Base-by-base conservation (phyloP, 495 filamentous ascomycete genomes). In the Parathielavia hyrcaniae region DNA sequence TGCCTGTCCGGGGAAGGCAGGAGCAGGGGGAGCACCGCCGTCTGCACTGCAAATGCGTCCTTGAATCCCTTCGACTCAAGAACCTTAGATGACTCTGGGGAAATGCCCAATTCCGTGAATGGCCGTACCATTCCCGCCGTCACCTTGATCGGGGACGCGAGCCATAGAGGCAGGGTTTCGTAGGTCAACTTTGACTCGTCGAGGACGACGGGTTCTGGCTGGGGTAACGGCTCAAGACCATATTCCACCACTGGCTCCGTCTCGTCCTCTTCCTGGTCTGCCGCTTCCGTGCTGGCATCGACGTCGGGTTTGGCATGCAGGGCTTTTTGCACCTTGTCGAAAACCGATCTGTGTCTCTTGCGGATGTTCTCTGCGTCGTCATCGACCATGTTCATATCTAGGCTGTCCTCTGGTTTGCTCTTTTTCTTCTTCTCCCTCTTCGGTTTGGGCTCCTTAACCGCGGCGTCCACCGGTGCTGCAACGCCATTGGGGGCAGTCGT, bases 1-100 rank as follows among this genome's bases (percentile, higher is more conserved):
- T 77, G 69, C 55, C 80, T 68, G 16, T 71, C 68, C 0, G 79
- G 79, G 14, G 65, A 62, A 9, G 86, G 81, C 0, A 92, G 71
- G 4, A 97, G 79, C 32, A 95, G 73, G 7, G 91, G 90, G 30
- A 97, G 79, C 0, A 92, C 81, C 0, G 83, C 81, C 0, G 89
- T 83, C 68, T 97, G 92, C 0, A 97, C 86, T 1, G 91, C 86
- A 64, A 96, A 88, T 1, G 93, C 89, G 43, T 88, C 78, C 23
- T 79, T 78, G 68, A 87, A 89, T 1, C 85, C 83, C 60, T 84
- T 83, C 12, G 77, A 66, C 23, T 82, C 75, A 4, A 97, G 75
- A 5, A 79, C 77, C n/a, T 80, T 70, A 23, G 71, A 61, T 2
- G 71, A 59, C 49, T 73, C 67, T 1, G 70, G 36, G 1, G 64